These are phyloP conservation scores for Prunus padus DNA, from an alignment of 306 rosid genomes.

Conservation along the genomic window DNA sequence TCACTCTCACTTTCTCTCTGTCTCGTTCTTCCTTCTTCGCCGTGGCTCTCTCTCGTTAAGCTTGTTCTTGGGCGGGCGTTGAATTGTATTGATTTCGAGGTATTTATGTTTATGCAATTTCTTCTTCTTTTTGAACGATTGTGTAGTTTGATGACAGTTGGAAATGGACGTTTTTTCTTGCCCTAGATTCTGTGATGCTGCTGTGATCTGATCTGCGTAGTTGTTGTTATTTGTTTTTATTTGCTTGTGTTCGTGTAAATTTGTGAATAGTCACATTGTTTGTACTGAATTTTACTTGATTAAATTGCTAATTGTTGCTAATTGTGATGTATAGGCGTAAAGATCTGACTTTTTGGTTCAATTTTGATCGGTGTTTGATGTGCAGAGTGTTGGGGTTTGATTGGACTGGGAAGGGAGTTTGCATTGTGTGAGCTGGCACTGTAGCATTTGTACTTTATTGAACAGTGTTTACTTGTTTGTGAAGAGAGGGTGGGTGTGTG, in stretches of 20 bases:
- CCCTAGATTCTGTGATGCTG: conserved; percentile 43
- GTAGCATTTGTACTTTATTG: conserved; percentile 6
- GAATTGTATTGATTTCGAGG: conserved; percentile 20
- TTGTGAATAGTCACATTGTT: conserved; percentile 5
- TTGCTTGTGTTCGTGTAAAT: background rate
- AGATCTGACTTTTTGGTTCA: conserved; percentile 47
- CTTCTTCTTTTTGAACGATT: conserved; percentile 4
- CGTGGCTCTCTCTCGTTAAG: conserved; percentile 27
- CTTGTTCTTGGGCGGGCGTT: conserved; percentile 16
- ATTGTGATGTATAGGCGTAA: conserved; percentile 1
- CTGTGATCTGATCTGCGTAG: conserved; percentile 57
- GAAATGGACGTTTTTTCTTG: conserved; percentile 31
- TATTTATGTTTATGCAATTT: background rate
- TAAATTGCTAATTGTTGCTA: background rate
- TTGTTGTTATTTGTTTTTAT: background rate
- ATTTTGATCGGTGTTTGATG: conserved; percentile 23
- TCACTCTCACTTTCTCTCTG: conserved; percentile 4
- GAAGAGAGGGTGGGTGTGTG: background rate
- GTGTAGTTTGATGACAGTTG: conserved; percentile 7
- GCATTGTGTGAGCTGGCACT: conserved; percentile 7
- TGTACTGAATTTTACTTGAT: background rate
- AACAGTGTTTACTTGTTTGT: background rate
- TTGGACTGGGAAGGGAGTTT: conserved; percentile 6
- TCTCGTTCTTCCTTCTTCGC: conserved; percentile 15
- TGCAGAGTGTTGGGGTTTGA: conserved; percentile 33